Base-by-base conservation (phyloP, 805 yeast genomes). In the Candida pseudoglaebosa region DNA sequence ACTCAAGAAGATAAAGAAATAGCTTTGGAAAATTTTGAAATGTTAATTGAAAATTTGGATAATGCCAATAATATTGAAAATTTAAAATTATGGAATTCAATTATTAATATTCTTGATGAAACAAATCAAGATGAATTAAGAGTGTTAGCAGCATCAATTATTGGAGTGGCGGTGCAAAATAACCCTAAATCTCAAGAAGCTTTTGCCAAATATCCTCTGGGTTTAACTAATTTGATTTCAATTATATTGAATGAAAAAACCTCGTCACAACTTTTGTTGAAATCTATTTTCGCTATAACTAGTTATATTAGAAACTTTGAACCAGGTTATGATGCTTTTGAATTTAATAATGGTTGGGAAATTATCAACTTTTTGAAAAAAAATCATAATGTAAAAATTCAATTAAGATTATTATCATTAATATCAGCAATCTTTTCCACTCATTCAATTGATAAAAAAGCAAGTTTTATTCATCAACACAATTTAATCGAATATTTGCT, bases 111-210 rank as follows among this genome's bases (percentile, higher is more conserved):
- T 37, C 64, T 89, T 36, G 64, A 64, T 24, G 62, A 66, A 5
- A 64, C 66, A 2, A 24, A 34, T 12, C 17, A 19, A 14, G 35
- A 16, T 10, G 66, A 65, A 3, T 59, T 91, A 22, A 70, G 80
- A 41, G 65, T 73, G 6, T 66, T 69, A 39, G 83, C 90, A 0
- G 78, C 85, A 42, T 80, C 93, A 26, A 76, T 84, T 29, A 74
- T 90, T 17, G 96, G 95, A 2, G 84, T 91, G 0, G 95, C 98
- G 0, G 95, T 85, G 3, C 99, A 93, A 61, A 93, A 93, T 58
- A 93, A 93, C 58, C 79, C 78, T 3, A 76, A 73, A 41, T 68
- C 89, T 3, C 98, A 89, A 61, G 68, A 71, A 40, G 84, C 76
- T 37, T 82, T 84, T 43, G 58, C 71, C 29, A 74, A 75, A 41